phyloP scores from a whole-genome alignment of 1,284 basidiomycete genomes.

The Earliella scabrosa region DNA sequence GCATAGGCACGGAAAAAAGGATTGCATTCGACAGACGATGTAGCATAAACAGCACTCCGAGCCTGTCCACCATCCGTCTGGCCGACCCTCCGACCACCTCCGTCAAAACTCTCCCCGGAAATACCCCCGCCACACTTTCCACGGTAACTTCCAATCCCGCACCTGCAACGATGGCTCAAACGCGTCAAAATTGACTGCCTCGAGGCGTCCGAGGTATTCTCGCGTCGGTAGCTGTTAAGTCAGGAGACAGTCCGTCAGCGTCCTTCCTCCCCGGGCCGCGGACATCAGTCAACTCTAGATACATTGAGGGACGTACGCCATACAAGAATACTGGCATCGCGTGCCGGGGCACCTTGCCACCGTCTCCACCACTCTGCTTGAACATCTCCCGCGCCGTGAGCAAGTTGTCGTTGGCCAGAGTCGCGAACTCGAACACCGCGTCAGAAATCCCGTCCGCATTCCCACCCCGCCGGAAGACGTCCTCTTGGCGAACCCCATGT shows the following conservation, averaged over 20 bases:
- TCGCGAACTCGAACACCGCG: conserved; percentile 90
- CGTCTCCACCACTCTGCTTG: conserved; percentile 52
- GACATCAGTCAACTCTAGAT: conserved; percentile 36
- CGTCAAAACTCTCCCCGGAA: conserved; percentile 61
- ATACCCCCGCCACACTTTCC: conserved; percentile 82
- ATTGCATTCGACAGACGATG: not conserved
- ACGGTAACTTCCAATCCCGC: conserved; percentile 87
- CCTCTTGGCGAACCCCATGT: conserved; percentile 85
- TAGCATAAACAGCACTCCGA: conserved; percentile 3
- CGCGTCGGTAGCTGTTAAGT: conserved; percentile 70
- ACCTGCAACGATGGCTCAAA: conserved; percentile 74
- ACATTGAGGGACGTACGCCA: conserved; percentile 52
- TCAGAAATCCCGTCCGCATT: conserved; percentile 68
- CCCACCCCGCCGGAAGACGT: conserved; percentile 77
- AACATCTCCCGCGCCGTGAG: conserved; percentile 84
- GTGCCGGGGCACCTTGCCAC: conserved; percentile 57
- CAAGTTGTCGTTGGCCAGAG: conserved; percentile 89
- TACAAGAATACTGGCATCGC: conserved; percentile 82
- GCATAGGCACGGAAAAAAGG: conserved; percentile 8
- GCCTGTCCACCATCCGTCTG: not conserved
- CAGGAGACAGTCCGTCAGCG: conserved; percentile 18
- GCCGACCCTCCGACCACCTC: not conserved
- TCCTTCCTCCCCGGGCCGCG: conserved; percentile 14
- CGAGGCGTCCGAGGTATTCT: conserved; percentile 75
- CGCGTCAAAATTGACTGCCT: conserved; percentile 82